Evolutionary conservation across 768 basidiomycete genomes (phyloP).

Genomic region (Lyophyllum decastes): DNA sequence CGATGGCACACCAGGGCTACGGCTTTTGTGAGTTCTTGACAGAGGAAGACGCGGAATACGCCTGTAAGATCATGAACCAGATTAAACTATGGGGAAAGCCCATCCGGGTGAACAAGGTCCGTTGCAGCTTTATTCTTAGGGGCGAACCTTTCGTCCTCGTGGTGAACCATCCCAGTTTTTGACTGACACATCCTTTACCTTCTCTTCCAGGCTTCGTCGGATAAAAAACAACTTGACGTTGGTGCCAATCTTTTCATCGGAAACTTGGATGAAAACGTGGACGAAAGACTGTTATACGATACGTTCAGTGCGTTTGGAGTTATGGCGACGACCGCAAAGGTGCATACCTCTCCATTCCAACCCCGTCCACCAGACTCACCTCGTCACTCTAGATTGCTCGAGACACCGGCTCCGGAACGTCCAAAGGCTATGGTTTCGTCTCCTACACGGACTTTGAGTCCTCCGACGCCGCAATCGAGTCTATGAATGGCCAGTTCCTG

Average conservation of each 20-base stretch:
- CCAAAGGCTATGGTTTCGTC: constrained; percentile 97
- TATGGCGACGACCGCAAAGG: constrained; percentile 90
- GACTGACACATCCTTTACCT: neutral
- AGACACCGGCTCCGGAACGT: constrained; percentile 79
- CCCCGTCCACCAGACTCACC: constrained; percentile 6
- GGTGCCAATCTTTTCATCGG: constrained; percentile 98
- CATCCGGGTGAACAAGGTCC: constrained; percentile 96
- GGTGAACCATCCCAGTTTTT: neutral
- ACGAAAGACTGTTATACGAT: constrained; percentile 89
- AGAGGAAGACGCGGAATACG: constrained; percentile 99
- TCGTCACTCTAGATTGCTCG: constrained; percentile 75
- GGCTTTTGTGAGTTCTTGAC: constrained; percentile 99
- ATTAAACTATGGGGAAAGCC: constrained; percentile 99
- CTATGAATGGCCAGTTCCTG: constrained; percentile 96
- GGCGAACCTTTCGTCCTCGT: neutral
- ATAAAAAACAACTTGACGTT: constrained; percentile 97
- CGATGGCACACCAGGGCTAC: constrained; percentile 98
- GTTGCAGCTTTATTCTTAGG: constrained; percentile 26
- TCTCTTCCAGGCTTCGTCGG: constrained; percentile 81
- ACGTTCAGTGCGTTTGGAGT: constrained; percentile 95
- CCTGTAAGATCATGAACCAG: constrained; percentile 99
- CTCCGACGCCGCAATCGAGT: constrained; percentile 93
- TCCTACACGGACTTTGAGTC: constrained; percentile 98
- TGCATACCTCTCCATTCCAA: constrained; percentile 31
- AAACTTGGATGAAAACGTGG: constrained; percentile 92